Conservation (phyloP, 2,329 filamentous ascomycete species). For the Neodidymelliopsis sp. region DNA sequence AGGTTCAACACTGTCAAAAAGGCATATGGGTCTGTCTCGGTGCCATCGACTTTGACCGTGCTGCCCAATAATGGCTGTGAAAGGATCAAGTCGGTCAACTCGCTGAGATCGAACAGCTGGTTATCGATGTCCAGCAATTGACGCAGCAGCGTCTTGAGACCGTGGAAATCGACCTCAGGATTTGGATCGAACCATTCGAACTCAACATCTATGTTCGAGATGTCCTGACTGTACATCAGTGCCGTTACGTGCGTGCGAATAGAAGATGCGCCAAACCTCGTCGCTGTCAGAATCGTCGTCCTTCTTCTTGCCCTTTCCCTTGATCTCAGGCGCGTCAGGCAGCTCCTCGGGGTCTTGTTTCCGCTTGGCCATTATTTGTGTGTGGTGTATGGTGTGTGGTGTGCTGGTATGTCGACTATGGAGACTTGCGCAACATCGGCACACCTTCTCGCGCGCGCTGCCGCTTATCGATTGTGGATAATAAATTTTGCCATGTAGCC, state of each 20-base stretch:
- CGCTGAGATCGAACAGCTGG: slow-evolving; percentile 85
- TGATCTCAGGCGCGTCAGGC: slow-evolving; percentile 42
- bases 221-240: slow-evolving; percentile 66
- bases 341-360: slow-evolving; percentile 48
- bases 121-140: slow-evolving; percentile 93
- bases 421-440: slow-evolving; percentile 7
- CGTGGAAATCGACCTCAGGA: slow-evolving; percentile 89
- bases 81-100: slow-evolving; percentile 83
- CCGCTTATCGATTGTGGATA: slow-evolving; percentile 16
- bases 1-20: slow-evolving; percentile 90
- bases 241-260: slow-evolving; percentile 10
- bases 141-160: slow-evolving; percentile 85
- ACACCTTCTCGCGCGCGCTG: slow-evolving; percentile 1
- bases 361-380: slow-evolving; percentile 46
- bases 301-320: slow-evolving; percentile 36
- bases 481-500: slow-evolving; percentile 8
- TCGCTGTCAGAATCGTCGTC: slow-evolving; percentile 49
- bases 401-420: slow-evolving; percentile 7
- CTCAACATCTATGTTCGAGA: slow-evolving; percentile 91
- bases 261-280: slow-evolving; percentile 38
- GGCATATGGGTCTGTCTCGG: slow-evolving; percentile 90
- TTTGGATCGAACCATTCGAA: slow-evolving; percentile 99
- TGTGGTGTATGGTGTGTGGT: slow-evolving; percentile 15
- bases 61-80: slow-evolving; percentile 88
- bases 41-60: slow-evolving; percentile 96